These are phyloP conservation scores for Paecilomyces sp. DNA, from an alignment of 2,329 filamentous ascomycete genomes.

Conservation along the genomic window DNA sequence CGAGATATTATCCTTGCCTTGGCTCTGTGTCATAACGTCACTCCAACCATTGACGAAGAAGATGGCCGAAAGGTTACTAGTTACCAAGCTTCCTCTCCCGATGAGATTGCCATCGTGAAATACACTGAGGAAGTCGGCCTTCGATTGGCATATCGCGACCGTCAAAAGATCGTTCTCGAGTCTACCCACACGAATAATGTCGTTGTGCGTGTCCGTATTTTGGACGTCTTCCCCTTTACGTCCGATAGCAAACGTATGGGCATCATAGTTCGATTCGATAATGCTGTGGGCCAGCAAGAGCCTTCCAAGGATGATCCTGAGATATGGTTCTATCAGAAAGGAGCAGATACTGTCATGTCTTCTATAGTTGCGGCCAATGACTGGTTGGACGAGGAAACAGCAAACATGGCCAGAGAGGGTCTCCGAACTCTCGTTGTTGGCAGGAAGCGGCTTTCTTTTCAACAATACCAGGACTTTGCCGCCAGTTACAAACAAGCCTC, in stretches of 20 bases:
- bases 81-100: conserved; percentile 94
- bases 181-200: conserved; percentile 65
- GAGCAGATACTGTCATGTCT: conserved; percentile 97
- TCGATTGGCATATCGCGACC: conserved; percentile 75
- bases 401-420: conserved; percentile 98
- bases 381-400: conserved; percentile 97
- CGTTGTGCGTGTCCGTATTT: conserved; percentile 77
- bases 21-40: conserved; percentile 94
- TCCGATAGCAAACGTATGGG: conserved; percentile 98
- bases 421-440: conserved; percentile 90
- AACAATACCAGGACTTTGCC: conserved; percentile 77
- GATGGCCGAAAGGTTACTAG: conserved; percentile 69
- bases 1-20: conserved; percentile 88
- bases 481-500: conserved; percentile 70
- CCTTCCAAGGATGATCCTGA: conserved; percentile 57
- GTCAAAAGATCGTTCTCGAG: conserved; percentile 75
- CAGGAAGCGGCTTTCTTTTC: conserved; percentile 71
- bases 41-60: conserved; percentile 78
- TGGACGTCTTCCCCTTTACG: conserved; percentile 95
- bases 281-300: conserved; percentile 45
- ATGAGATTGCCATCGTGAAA: conserved; percentile 94
- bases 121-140: conserved; percentile 93
- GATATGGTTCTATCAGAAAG: conserved; percentile 98
- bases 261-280: conserved; percentile 81
- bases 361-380: conserved; percentile 91